phyloP scores from a whole-genome alignment of 768 basidiomycete species.

The Lactarius pseudohatsudake region DNA sequence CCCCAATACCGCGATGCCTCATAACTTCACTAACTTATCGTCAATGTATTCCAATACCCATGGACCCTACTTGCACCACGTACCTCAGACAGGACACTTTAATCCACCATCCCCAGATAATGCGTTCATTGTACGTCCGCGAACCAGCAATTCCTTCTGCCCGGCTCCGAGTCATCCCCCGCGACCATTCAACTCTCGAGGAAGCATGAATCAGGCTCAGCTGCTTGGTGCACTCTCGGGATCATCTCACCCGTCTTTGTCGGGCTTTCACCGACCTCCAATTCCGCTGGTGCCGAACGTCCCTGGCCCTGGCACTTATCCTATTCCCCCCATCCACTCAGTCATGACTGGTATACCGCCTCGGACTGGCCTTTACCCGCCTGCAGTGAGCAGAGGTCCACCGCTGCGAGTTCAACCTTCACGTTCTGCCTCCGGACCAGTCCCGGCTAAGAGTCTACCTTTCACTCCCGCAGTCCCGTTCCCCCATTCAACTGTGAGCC shows the following conservation, averaged over 20 bases:
- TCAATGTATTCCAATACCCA: slow-evolving; percentile 31
- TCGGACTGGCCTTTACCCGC: slow-evolving; percentile 21
- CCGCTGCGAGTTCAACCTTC: slow-evolving; percentile 22
- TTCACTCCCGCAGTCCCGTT: slow-evolving; percentile 7
- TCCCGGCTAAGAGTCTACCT: background rate
- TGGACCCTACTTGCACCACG: slow-evolving; percentile 21
- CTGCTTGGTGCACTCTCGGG: slow-evolving; percentile 47
- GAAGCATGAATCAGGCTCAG: slow-evolving; percentile 54
- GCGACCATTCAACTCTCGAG: slow-evolving; percentile 34
- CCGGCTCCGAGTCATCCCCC: slow-evolving; percentile 29
- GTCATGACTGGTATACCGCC: slow-evolving; percentile 22
- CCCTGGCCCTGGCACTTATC: slow-evolving; percentile 5
- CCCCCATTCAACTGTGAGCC: background rate
- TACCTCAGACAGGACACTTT: slow-evolving; percentile 25
- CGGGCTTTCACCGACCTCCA: slow-evolving; percentile 13
- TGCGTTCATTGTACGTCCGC: slow-evolving; percentile 39
- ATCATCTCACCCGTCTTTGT: slow-evolving; percentile 28
- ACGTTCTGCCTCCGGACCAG: slow-evolving; percentile 13
- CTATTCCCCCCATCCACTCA: slow-evolving; percentile 11
- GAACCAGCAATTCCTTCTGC: slow-evolving; percentile 38
- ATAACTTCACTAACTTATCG: slow-evolving; percentile 30
- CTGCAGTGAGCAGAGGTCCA: slow-evolving; percentile 10
- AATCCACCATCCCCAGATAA: slow-evolving; percentile 30
- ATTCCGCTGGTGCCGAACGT: slow-evolving; percentile 17
- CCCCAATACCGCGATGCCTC: slow-evolving; percentile 25